A percentile compares a stretch with the other conserved stretches of the same genome.
These are phyloP conservation scores for Prunus davidiana DNA, from an alignment of 306 rosid species.

Conservation along the genomic window DNA sequence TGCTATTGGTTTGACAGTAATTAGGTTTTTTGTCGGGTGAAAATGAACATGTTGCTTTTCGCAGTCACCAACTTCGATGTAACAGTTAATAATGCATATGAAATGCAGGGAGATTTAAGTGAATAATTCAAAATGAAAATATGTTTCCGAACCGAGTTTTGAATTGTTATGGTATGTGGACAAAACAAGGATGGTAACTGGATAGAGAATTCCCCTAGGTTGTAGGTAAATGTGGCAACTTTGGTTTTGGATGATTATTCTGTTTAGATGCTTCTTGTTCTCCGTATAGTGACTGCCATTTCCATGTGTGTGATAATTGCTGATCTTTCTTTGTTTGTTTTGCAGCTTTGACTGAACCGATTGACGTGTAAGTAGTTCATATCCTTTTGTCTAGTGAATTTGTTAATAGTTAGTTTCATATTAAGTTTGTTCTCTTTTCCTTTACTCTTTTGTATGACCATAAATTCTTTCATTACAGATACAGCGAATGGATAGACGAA, in stretches of 20 bases:
- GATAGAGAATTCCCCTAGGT: not conserved
- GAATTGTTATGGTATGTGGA: not conserved
- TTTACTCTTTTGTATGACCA: not conserved
- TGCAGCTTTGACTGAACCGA: slow-evolving; percentile 82
- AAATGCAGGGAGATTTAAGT: not conserved
- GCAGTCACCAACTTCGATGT: not conserved
- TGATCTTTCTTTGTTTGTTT: slow-evolving; percentile 8
- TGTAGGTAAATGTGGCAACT: not conserved
- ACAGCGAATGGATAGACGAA: slow-evolving; percentile 96
- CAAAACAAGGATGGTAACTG: not conserved
- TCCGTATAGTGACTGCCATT: not conserved
- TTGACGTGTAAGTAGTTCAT: slow-evolving; percentile 68
- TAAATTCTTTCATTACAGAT: slow-evolving; percentile 46
- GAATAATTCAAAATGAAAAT: not conserved
- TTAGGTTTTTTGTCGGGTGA: too few relatives aligned
- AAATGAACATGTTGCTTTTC: not conserved
- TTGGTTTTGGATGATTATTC: not conserved
- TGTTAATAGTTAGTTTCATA: not conserved
- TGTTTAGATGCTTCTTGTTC: not conserved
- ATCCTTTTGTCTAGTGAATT: not conserved
- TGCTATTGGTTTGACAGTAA: not conserved
- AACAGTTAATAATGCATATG: not conserved
- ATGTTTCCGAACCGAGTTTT: not conserved
- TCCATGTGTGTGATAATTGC: not conserved
- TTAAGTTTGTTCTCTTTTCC: not conserved